phyloP scores from a whole-genome alignment of 2,329 filamentous ascomycete species.

The Corniculantispora saksenae region DNA sequence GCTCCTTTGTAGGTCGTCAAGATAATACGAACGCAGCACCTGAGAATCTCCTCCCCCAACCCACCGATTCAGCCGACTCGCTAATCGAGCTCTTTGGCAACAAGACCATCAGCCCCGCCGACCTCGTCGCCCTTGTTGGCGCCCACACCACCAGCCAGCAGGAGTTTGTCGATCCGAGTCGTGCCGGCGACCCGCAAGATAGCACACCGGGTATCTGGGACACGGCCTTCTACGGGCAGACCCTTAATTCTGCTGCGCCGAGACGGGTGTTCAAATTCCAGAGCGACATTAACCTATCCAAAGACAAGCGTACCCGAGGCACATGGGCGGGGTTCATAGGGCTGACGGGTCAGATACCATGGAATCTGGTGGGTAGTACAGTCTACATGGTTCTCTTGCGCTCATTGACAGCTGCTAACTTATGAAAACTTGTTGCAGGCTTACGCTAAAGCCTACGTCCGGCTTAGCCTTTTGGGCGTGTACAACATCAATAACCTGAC shows the following conservation, averaged over 20 bases:
- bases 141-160: constrained; percentile 53
- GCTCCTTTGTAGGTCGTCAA: constrained; percentile 50
- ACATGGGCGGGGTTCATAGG: not conserved
- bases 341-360: constrained; percentile 3
- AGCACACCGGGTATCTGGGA: constrained; percentile 54
- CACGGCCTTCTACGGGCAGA: constrained; percentile 46
- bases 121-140: constrained; percentile 54
- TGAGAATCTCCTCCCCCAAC: constrained; percentile 43
- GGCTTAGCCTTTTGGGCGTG: constrained; percentile 54
- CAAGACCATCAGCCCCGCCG: constrained; percentile 51
- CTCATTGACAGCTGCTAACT: not conserved
- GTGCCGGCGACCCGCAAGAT: constrained; percentile 48
- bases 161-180: constrained; percentile 39
- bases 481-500: constrained; percentile 54
- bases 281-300: constrained; percentile 41
- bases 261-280: constrained; percentile 40
- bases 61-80: constrained; percentile 40
- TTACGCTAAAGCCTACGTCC: constrained; percentile 52
- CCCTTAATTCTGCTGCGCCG: constrained; percentile 30
- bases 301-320: constrained; percentile 33
- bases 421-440: constrained; percentile 40
- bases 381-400: not conserved
- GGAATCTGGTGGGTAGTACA: constrained; percentile 1
- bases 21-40: constrained; percentile 43
- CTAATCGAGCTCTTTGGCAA: constrained; percentile 48